Base-by-base conservation (phyloP, 129 eudicot genomes). In the Arctium lappa region DNA sequence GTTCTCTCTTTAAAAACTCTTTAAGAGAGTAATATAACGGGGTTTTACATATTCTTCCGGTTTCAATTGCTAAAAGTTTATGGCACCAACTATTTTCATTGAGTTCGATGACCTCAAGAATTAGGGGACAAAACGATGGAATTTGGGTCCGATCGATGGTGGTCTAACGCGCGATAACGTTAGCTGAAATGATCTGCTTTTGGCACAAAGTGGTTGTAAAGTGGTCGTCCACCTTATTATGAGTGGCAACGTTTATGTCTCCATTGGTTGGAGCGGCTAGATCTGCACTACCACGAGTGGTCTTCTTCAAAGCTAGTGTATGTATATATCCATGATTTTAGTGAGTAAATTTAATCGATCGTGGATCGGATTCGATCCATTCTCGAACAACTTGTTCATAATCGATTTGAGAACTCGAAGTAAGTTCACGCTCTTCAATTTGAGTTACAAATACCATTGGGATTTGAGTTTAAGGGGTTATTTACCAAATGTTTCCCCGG, bases 1-100 rank as follows among this genome's bases (percentile, higher is more conserved):
- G 1, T 53, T 15, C 6, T 4, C 7, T 53, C 6, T 1, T 15
- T 1, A 53, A 53, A 53, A 53, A 53, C 65, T 16, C 5, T 53
- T 53, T 53, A 15, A 15, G 0, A 60, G 8, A 56, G 29, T 60
- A 60, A 60, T 60, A 29, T 60, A 60, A 60, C 8, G 29, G 29
- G 68, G 6, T 60, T 56, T 0, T 16, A 60, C 66, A 4, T 56
- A 56, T 56, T 56, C 7, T 16, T 0, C 0, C 9, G 30, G 86
- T 42, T 50, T 15, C 36, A 32, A 15, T 70, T 78, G 83, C 39
- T 38, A 16, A 72, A 78, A 78, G 69, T 32, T 5, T 10, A 33
- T 72, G 86, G 32, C 56, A 40, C 36, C 30, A 53, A 76, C 42
- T 70, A 56, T 83, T 82, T 82, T 34, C 32, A 39, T 33, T 30